Base-by-base conservation (phyloP, 805 yeast species). In the Schwanniomyces yamadae region DNA sequence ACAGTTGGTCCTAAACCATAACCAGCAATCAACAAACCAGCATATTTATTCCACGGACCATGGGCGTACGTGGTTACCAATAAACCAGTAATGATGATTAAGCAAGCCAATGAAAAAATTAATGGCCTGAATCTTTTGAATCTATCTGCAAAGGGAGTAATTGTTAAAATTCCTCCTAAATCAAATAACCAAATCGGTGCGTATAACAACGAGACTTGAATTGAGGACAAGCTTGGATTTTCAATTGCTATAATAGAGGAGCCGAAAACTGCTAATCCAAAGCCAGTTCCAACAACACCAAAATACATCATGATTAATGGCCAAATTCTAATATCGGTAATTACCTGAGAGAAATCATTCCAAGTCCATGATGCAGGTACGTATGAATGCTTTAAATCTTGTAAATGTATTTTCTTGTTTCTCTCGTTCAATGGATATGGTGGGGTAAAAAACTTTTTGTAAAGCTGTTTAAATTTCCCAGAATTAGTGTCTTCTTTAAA, bases 141-240 rank as follows among this genome's bases (percentile, higher is more conserved):
- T 44, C 63, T 74, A 63, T 87, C 96, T 15, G 93, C 86, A 48
- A 87, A 69, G 15, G 95, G 95, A 1, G 95, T 87, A 39, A 88
- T 63, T 10, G 81, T 50, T 25, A 87, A 52, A 46, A 87, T 87
- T 2, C 87, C 89, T 12, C 78, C 81, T 31, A 84, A 63, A 56
- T 87, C 96, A 58, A 85, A 86, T 29, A 87, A 63, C 96, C 96
- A 87, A 48, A 87, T 88, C 21, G 96, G 96, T 4, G 95, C 95
- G 45, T 84, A 83, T 36, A 87, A 66, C 29, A 87, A 69, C 2
- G 91, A 82, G 17, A 88, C 78, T 40, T 80, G 66, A 47, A 88
- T 83, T 2, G 87, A 77, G 2, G 79, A 59, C 44, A 84, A 66
- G 5, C 54, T 46, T 2, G 91, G 82, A 54, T 84, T 79, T 44